Conservation (phyloP, 2,329 filamentous ascomycete genomes). For the Bipolaris victoriae region DNA sequence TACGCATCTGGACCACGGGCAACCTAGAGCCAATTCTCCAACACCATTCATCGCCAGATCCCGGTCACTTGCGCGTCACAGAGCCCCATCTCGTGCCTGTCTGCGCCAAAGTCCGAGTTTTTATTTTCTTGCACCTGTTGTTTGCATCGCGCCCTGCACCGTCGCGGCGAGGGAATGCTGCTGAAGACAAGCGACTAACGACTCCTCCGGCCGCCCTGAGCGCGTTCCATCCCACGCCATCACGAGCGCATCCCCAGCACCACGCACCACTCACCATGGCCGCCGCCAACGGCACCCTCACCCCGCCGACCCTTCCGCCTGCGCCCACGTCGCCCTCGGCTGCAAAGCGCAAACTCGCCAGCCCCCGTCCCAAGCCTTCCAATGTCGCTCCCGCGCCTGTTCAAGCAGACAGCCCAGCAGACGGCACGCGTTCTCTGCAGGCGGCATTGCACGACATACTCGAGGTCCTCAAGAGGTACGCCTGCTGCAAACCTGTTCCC, state of each 20-base stretch:
- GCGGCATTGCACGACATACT: constrained; percentile 50
- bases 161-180: constrained; percentile 19
- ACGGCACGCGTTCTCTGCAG: constrained; percentile 37
- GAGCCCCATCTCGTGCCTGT: background rate
- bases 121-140: background rate
- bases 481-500: background rate
- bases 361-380: constrained; percentile 36
- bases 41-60: constrained; percentile 19
- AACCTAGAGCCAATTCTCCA: constrained; percentile 25
- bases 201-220: constrained; percentile 38
- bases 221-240: constrained; percentile 43
- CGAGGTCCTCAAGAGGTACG: constrained; percentile 51
- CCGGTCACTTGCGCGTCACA: constrained; percentile 22
- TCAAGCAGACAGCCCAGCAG: constrained; percentile 21
- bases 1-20: constrained; percentile 26
- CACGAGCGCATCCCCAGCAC: constrained; percentile 42
- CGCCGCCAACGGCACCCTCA: constrained; percentile 46
- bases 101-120: constrained; percentile 1
- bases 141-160: constrained; percentile 2
- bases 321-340: constrained; percentile 38
- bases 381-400: constrained; percentile 39
- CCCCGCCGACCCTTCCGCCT: constrained; percentile 40
- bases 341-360: constrained; percentile 56
- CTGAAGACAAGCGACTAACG: constrained; percentile 20
- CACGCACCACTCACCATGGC: constrained; percentile 42